phyloP scores from a whole-genome alignment of 805 yeast genomes.

The Henningerozyma blattae region DNA sequence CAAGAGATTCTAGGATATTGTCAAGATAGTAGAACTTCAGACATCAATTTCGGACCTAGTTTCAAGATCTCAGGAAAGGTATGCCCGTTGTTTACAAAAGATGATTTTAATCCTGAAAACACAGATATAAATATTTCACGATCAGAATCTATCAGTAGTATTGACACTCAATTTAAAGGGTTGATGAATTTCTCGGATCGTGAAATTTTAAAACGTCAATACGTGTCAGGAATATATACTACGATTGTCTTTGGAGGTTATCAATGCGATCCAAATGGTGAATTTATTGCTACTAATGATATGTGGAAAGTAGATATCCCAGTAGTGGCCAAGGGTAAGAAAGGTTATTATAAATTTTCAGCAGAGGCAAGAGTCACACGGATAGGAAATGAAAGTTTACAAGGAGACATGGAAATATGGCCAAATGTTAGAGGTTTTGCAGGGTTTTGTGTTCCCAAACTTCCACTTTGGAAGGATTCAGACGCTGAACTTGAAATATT shows the following conservation, averaged over 20 bases:
- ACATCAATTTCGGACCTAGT: not conserved
- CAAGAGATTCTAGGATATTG: not conserved
- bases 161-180: not conserved
- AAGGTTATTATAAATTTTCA: slow-evolving; percentile 25
- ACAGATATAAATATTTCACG: not conserved
- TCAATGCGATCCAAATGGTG: slow-evolving; percentile 13
- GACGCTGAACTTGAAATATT: not conserved
- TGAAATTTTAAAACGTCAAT: not conserved
- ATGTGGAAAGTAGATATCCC: slow-evolving; percentile 32
- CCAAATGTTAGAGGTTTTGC: slow-evolving; percentile 28
- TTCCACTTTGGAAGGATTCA: not conserved
- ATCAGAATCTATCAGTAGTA: not conserved
- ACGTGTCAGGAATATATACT: not conserved
- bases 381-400: slow-evolving; percentile 6
- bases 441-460: slow-evolving; percentile 14
- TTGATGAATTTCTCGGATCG: not conserved
- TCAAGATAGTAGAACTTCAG: not conserved
- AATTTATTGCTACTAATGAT: slow-evolving; percentile 27
- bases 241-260: slow-evolving; percentile 38
- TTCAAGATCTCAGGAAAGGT: not conserved
- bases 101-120: not conserved
- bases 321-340: slow-evolving; percentile 24
- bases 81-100: not conserved
- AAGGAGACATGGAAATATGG: too few relatives aligned
- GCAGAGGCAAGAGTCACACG: slow-evolving; percentile 25